Percentiles rank a stretch among this genome's conserved stretches.
These are phyloP conservation scores for Dendrobium officinale DNA, from an alignment of 106 monocot species.

Conservation along the genomic window DNA sequence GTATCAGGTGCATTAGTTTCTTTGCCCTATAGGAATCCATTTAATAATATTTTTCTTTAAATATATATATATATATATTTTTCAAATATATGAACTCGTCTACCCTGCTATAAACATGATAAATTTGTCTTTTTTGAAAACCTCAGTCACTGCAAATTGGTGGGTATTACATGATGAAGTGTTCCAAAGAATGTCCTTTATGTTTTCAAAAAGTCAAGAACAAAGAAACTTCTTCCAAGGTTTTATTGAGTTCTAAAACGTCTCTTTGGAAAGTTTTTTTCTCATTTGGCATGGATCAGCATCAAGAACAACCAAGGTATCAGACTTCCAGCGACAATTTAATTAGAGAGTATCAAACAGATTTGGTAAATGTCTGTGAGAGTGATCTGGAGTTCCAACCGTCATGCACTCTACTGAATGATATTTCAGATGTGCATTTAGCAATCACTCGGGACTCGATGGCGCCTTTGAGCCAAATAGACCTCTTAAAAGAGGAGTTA, in stretches of 20 bases:
- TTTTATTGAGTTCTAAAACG: slow-evolving; percentile 28
- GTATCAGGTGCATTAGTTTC: slow-evolving; percentile 50
- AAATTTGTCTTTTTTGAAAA: slow-evolving; percentile 4
- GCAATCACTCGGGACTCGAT: slow-evolving; percentile 19
- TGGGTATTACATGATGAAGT: slow-evolving; percentile 52
- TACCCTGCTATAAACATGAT: not conserved
- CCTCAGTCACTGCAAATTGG: slow-evolving; percentile 46
- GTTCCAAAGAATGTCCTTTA: slow-evolving; percentile 19
- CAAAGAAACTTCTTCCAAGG: slow-evolving; percentile 22
- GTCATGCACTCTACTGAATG: slow-evolving; percentile 13
- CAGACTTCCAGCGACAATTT: slow-evolving; percentile 13
- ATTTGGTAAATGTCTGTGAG: not conserved
- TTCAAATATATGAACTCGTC: not conserved
- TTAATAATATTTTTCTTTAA: not conserved
- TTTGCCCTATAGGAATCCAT: not conserved
- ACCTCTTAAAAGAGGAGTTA: slow-evolving; percentile 14
- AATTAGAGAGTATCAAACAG: slow-evolving; percentile 3
- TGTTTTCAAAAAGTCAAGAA: slow-evolving; percentile 2
- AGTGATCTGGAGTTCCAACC: slow-evolving; percentile 21
- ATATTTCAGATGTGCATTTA: slow-evolving; percentile 35
- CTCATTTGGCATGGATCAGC: slow-evolving; percentile 17
- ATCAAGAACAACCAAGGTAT: slow-evolving; percentile 10
- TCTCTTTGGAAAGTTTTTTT: slow-evolving; percentile 46
- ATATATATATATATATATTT: not conserved
- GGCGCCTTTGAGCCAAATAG: not conserved